Evolutionary conservation across 75 land plant genomes (phyloP).

Genomic region (Selaginella tamariscina): DNA sequence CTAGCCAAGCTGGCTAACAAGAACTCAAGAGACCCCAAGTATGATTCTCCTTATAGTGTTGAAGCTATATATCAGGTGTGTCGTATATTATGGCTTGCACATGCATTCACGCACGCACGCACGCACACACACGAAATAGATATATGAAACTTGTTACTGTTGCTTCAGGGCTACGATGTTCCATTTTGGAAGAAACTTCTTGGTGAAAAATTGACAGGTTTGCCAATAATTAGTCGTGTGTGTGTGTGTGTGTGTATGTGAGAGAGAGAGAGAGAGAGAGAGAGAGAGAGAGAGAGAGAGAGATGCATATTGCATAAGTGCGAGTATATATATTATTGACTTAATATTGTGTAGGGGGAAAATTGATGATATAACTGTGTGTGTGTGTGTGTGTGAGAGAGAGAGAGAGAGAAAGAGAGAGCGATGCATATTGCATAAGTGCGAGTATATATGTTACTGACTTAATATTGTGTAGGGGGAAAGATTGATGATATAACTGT

Average conservation of each 20-base stretch:
- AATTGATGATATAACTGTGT: not conserved
- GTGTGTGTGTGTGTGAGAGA: too few relatives aligned
- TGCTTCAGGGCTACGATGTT: slow-evolving; percentile 68
- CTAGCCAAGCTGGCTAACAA: slow-evolving; percentile 61
- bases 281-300: too few relatives aligned
- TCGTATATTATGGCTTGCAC: not conserved
- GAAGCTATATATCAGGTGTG: slow-evolving; percentile 78
- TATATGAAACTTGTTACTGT: slow-evolving; percentile 2
- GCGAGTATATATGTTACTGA: not conserved
- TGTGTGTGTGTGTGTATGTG: not conserved
- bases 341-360: too few relatives aligned
- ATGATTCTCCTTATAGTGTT: slow-evolving; percentile 72
- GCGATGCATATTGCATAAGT: not conserved
- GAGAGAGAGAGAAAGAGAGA: too few relatives aligned
- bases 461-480: too few relatives aligned
- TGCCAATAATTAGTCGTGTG: too few relatives aligned
- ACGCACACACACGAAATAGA: not conserved
- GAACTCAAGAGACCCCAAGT: slow-evolving; percentile 54
- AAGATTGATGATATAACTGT: too few relatives aligned
- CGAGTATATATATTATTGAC: not conserved
- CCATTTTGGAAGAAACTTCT: slow-evolving; percentile 66
- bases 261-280: too few relatives aligned
- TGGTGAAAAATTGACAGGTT: slow-evolving; percentile 77
- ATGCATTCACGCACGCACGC: not conserved
- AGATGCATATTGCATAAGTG: too few relatives aligned